Conservation (phyloP, 1,284 basidiomycete genomes). For the Fomitopsis betulina region DNA sequence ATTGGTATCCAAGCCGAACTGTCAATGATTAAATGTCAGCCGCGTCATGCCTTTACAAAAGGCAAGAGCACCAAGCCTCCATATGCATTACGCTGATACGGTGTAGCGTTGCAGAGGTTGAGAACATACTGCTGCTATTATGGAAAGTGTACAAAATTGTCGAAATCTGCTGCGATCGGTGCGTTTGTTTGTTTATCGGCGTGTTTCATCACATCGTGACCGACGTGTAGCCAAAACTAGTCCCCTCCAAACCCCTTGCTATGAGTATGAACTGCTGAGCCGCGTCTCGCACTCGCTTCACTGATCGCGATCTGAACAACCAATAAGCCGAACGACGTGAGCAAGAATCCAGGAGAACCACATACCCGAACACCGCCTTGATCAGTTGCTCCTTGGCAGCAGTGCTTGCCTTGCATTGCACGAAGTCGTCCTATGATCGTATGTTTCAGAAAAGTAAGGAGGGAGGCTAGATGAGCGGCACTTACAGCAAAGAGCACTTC, state of each 20-base stretch:
- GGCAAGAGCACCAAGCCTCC: neutral
- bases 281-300: constrained; percentile 64
- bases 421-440: constrained; percentile 53
- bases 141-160: neutral
- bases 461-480: neutral
- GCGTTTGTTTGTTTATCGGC: neutral
- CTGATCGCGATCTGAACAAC: constrained; percentile 49
- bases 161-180: neutral
- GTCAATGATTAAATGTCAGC: neutral
- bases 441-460: neutral
- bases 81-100: neutral
- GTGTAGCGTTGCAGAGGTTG: neutral
- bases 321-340: neutral
- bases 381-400: constrained; percentile 79
- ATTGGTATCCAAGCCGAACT: neutral
- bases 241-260: constrained; percentile 71
- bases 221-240: constrained; percentile 67
- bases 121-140: neutral
- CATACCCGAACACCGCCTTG: constrained; percentile 67
- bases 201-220: constrained; percentile 25
- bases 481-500: constrained; percentile 68
- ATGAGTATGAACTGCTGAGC: constrained; percentile 74
- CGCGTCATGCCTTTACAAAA: neutral
- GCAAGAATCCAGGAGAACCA: neutral
- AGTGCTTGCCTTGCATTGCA: constrained; percentile 53